phyloP scores from a whole-genome alignment of 352 stramenopile genomes.

The Globisporangium parvum region DNA sequence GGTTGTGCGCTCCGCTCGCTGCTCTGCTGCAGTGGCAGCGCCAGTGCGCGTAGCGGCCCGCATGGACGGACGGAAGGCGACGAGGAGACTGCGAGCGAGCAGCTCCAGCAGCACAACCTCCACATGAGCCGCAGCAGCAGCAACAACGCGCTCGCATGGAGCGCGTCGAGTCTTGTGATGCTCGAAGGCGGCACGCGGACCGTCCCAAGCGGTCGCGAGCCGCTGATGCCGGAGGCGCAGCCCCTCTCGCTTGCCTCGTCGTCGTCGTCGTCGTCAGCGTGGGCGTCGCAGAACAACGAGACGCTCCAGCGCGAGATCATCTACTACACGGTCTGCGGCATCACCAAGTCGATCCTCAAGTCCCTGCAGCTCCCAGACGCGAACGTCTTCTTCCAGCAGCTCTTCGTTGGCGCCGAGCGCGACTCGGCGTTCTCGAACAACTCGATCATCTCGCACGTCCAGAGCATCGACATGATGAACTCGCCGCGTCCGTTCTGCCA shows the following conservation, averaged over 20 bases:
- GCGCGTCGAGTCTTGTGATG: slow-evolving; percentile 8
- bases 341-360: slow-evolving; percentile 67
- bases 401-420: slow-evolving; percentile 49
- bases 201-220: not conserved
- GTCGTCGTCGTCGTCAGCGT: slow-evolving; percentile 25
- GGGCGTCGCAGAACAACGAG: slow-evolving; percentile 62
- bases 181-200: slow-evolving; percentile 1
- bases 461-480: slow-evolving; percentile 28
- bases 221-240: too few relatives aligned
- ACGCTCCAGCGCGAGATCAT: slow-evolving; percentile 79
- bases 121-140: not conserved
- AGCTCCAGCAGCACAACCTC: too few relatives aligned
- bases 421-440: slow-evolving; percentile 42
- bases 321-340: slow-evolving; percentile 77
- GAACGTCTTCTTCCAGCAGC: slow-evolving; percentile 25
- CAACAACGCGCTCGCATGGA: slow-evolving; percentile 5
- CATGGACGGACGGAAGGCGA: not conserved
- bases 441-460: slow-evolving; percentile 41
- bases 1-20: slow-evolving; percentile 33
- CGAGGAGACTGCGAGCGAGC: not conserved
- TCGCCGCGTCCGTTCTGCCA: slow-evolving; percentile 53
- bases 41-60: not conserved
- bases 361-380: slow-evolving; percentile 29
- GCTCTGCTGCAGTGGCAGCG: slow-evolving; percentile 17
- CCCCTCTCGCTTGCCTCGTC: slow-evolving; percentile 6